phyloP scores from a whole-genome alignment of 2,329 filamentous ascomycete species.

The Colletotrichum destructivum region DNA sequence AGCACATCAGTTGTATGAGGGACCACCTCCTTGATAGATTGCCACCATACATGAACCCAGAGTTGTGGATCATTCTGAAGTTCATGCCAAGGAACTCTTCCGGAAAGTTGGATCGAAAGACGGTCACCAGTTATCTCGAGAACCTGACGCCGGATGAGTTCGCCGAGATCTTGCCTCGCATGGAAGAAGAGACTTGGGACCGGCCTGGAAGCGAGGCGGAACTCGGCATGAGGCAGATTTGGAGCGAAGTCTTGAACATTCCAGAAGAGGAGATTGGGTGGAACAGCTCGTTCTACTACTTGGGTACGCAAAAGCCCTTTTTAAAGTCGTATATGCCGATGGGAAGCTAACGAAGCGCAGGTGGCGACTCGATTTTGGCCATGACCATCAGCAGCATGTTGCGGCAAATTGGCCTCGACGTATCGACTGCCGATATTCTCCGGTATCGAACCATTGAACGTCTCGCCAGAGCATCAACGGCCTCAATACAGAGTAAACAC shows the following conservation, averaged over 20 bases:
- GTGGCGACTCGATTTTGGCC: slow-evolving; percentile 31
- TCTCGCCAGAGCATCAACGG: not conserved
- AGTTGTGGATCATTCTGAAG: slow-evolving; percentile 59
- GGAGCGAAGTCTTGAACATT: slow-evolving; percentile 26
- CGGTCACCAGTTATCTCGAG: slow-evolving; percentile 46
- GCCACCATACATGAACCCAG: slow-evolving; percentile 63
- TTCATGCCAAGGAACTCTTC: slow-evolving; percentile 62
- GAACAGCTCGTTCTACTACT: slow-evolving; percentile 30
- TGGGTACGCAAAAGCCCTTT: not conserved
- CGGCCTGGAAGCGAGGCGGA: slow-evolving; percentile 10
- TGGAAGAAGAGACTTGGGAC: not conserved
- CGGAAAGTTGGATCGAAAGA: slow-evolving; percentile 64
- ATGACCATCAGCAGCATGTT: slow-evolving; percentile 34
- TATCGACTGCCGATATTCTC: slow-evolving; percentile 19
- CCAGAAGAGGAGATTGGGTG: slow-evolving; percentile 9
- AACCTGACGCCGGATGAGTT: slow-evolving; percentile 7
- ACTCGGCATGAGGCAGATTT: not conserved
- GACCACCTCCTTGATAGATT: slow-evolving; percentile 46
- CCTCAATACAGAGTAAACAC: not conserved
- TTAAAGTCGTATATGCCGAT: rapidly evolving
- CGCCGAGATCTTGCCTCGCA: not conserved
- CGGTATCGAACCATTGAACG: slow-evolving; percentile 14
- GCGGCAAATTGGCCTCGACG: not conserved
- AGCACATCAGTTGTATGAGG: slow-evolving; percentile 10
- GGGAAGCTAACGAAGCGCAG: not conserved